Evolutionary conservation across 2,329 filamentous ascomycete species (phyloP), one percentile per base, ranked within the genome.

Genomic region (Fusarium sacchari): DNA sequence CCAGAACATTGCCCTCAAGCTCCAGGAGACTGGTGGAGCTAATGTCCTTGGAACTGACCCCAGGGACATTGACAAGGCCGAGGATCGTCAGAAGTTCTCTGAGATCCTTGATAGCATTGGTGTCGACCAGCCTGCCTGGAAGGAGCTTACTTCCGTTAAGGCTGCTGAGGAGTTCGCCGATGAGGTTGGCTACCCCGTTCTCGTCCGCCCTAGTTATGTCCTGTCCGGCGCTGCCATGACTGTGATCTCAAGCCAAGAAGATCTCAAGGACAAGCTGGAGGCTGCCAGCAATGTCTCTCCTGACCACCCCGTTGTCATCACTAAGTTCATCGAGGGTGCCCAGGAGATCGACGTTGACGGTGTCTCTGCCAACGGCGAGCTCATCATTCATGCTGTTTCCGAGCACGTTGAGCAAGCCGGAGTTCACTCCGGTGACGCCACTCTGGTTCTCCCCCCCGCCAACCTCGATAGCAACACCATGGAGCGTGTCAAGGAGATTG

Each of bases 151-250:
- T 36, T 98, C 94, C 22, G 94, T 96, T 70, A 86, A 92, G 71
- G 96, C 94, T 26, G 96, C 95, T n/a, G 92, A 95, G 85, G 86
- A 89, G 71, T 99, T 98, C 78, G 95, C 95, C 57, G 86, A 94
- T 18, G 86, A 90, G 76, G 96, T 98, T 72, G 91, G 92, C 74
- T 99, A 98, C 84, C 96, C 96, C 24, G 96, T 99, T 44, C 90
- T 99, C 57, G 96, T 98, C 74, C 94, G 96, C 69, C 96, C 96
- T 56, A 94, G 91, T 78, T 99, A 99, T 82, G 96, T 99, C 62
- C 91, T 99, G 56, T 98, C 96, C 39, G 96, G 96, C 82, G 96
- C 96, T 77, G 96, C 96, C 80, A 99, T 99, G 96, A 98, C 94
- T 60, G 96, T 98, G 77, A 98, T 99, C 79, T 92, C 90, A 81